Conservation (phyloP, 192 early-diverging fungal genomes). For the Funneliformis mosseae region DNA sequence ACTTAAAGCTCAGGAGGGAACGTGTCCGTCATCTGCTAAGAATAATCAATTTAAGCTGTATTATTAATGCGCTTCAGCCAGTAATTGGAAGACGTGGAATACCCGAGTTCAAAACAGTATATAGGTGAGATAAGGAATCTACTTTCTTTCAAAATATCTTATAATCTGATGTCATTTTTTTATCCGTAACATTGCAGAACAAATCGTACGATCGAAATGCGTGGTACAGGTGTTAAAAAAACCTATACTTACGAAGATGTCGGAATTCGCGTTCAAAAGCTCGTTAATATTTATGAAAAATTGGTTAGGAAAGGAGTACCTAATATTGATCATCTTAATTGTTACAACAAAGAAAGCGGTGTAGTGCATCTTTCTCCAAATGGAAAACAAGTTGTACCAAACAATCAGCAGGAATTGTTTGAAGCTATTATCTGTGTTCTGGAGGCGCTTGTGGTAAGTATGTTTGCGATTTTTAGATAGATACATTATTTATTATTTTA, state of each 20-base stretch:
- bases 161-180: background rate
- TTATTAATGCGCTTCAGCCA: background rate
- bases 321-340: conserved; percentile 15
- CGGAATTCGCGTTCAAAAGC: background rate
- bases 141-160: background rate
- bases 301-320: background rate
- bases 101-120: background rate
- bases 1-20: background rate
- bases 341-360: background rate
- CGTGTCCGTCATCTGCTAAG: background rate
- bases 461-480: background rate
- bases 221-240: conserved; percentile 15
- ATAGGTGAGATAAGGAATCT: background rate
- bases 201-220: background rate
- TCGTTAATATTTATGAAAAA: background rate
- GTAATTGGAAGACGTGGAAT: background rate
- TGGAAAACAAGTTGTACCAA: background rate
- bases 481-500: background rate
- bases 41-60: background rate
- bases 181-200: background rate
- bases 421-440: conserved; percentile 17
- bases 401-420: background rate
- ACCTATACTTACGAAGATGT: background rate
- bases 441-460: background rate
- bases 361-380: background rate